Evolutionary conservation across 768 basidiomycete genomes (phyloP).

Genomic region (Termitomyces sp.): DNA sequence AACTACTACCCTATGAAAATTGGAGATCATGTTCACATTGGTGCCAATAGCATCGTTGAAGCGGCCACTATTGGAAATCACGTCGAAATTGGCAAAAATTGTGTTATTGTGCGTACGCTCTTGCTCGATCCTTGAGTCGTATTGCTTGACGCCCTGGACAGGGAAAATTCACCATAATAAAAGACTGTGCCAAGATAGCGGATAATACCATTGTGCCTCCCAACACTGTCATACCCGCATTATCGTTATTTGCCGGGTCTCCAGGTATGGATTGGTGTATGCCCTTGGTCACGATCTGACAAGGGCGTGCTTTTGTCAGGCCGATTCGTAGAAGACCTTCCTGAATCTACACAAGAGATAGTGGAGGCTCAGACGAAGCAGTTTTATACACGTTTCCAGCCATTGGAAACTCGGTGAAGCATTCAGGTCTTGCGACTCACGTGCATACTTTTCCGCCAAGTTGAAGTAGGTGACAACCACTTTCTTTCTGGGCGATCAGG

Average conservation of each 20-base stretch:
- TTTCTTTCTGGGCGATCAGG: too few species aligned
- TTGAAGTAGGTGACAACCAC: too few species aligned
- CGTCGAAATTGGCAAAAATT: constrained; percentile 93
- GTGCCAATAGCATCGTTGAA: constrained; percentile 85
- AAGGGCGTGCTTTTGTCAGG: constrained; percentile 41
- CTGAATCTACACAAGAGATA: constrained; percentile 92
- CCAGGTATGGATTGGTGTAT: constrained; percentile 56
- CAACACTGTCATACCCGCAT: constrained; percentile 88
- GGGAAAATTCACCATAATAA: constrained; percentile 97
- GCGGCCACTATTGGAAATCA: constrained; percentile 93
- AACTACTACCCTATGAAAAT: constrained; percentile 99
- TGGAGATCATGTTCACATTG: constrained; percentile 93
- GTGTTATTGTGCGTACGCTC: constrained; percentile 73
- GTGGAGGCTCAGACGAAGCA: constrained; percentile 84
- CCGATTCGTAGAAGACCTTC: constrained; percentile 77
- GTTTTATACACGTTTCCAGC: constrained; percentile 82
- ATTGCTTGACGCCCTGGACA: constrained; percentile 27
- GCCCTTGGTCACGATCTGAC: background rate
- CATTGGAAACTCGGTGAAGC: constrained; percentile 40
- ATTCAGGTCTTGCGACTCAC: too few species aligned
- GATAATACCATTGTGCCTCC: constrained; percentile 90
- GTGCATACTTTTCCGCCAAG: too few species aligned
- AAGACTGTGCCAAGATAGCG: constrained; percentile 88
- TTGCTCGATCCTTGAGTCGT: background rate
- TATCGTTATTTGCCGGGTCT: constrained; percentile 83